phyloP scores from a whole-genome alignment of 192 early-diverging fungal species.

The Mortierella alpina region DNA sequence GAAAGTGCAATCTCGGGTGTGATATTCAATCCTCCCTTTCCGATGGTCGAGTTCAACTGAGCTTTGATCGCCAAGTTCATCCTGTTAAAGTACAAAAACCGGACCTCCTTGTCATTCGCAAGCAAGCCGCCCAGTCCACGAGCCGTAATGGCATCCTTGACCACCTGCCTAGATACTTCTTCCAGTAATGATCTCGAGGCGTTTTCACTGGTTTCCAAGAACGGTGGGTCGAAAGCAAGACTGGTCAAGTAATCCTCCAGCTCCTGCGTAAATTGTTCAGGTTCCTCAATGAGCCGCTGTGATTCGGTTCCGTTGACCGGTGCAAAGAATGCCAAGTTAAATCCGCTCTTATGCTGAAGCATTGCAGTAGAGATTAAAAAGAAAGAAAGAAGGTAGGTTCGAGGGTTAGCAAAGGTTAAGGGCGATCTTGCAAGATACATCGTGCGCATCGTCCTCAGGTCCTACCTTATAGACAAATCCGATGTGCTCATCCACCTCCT shows the following conservation, averaged over 20 bases:
- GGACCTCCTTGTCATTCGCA: conserved; percentile 55
- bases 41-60: conserved; percentile 32
- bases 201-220: conserved; percentile 8
- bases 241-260: conserved; percentile 28
- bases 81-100: conserved; percentile 61
- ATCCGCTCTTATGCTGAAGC: conserved; percentile 40
- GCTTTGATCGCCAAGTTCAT: conserved; percentile 65
- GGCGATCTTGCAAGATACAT: not conserved
- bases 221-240: conserved; percentile 18
- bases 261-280: conserved; percentile 33
- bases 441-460: not conserved
- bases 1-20: conserved; percentile 61
- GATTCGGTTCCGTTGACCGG: conserved; percentile 8
- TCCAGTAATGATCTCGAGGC: conserved; percentile 23
- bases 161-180: conserved; percentile 27
- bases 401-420: not conserved
- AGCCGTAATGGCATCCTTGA: conserved; percentile 34
- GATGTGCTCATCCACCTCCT: conserved; percentile 42
- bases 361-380: not conserved
- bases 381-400: not conserved
- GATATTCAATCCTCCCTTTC: conserved; percentile 52
- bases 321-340: conserved; percentile 39
- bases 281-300: conserved; percentile 31
- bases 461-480: conserved; percentile 36
- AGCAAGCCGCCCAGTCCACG: conserved; percentile 28